Evolutionary conservation across 345 rosid genomes (phyloP).

Genomic region (Ceriops zippeliana): DNA sequence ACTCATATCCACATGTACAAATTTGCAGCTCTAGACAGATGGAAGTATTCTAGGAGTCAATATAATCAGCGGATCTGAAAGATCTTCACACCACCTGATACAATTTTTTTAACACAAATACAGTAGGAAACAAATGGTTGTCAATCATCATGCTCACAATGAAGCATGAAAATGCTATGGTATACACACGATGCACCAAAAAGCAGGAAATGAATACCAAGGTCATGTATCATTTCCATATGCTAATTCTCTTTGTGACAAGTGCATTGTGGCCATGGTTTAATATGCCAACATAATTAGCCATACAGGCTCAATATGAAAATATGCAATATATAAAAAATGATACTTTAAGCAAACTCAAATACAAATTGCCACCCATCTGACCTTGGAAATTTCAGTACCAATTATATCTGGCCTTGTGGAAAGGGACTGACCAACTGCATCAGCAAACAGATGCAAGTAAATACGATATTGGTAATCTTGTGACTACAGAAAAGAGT

Average conservation of each 20-base stretch:
- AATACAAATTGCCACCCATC: conserved; percentile 12
- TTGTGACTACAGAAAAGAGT: conserved; percentile 36
- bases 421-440: conserved; percentile 99
- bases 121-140: too few species aligned
- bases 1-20: too few species aligned
- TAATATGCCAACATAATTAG: neutral
- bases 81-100: too few species aligned
- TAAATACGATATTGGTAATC: conserved; percentile 37
- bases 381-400: conserved; percentile 83
- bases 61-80: too few species aligned
- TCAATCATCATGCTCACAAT: neutral
- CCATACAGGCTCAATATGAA: too few species aligned
- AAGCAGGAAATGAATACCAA: neutral
- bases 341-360: neutral
- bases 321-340: too few species aligned
- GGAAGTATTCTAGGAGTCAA: too few species aligned
- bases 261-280: neutral
- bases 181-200: neutral
- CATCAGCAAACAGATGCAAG: conserved; percentile 49
- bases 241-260: neutral
- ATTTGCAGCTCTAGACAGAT: too few species aligned
- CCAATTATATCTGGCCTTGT: conserved; percentile 95
- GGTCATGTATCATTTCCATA: neutral
- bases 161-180: neutral
- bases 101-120: too few species aligned